These are phyloP conservation scores for Peribolospora kevripleyi DNA, from an alignment of 768 basidiomycete species.

Conservation along the genomic window DNA sequence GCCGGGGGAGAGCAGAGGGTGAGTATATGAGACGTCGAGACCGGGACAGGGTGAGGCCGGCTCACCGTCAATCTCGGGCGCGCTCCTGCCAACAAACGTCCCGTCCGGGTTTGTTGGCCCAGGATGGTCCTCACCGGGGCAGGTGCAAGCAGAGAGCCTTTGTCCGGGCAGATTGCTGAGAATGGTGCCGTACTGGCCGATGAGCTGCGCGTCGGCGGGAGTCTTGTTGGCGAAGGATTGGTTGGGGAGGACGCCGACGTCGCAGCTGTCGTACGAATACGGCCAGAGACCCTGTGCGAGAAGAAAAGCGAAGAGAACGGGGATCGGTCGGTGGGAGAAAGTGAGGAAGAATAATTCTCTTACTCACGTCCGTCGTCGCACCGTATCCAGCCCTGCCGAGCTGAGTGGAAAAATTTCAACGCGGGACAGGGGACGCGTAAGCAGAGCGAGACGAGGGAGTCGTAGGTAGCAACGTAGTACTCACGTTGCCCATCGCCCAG, in stretches of 20 bases:
- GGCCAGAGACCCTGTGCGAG: constrained; percentile 14
- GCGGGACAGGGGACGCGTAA: too few relatives aligned
- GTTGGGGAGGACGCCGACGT: constrained; percentile 59
- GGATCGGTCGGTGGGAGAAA: background rate
- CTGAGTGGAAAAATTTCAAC: too few relatives aligned
- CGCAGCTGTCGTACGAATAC: constrained; percentile 33
- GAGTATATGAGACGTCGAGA: too few relatives aligned
- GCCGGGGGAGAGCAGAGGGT: too few relatives aligned
- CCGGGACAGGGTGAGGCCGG: too few relatives aligned
- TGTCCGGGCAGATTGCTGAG: constrained; percentile 65
- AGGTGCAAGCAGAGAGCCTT: constrained; percentile 66
- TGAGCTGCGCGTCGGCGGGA: constrained; percentile 35
- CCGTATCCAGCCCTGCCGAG: constrained; percentile 73
- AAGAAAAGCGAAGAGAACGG: too few relatives aligned
- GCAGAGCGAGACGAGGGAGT: too few relatives aligned
- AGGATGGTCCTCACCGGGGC: constrained; percentile 58
- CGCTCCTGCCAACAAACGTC: constrained; percentile 50
- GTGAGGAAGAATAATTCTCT: constrained; percentile 8
- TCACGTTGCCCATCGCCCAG: constrained; percentile 36
- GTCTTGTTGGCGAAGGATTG: constrained; percentile 38
- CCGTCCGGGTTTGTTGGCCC: constrained; percentile 59
- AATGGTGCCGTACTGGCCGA: constrained; percentile 32
- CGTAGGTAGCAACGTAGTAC: too few relatives aligned
- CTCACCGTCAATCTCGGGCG: constrained; percentile 53
- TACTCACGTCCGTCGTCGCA: constrained; percentile 55